Evolutionary conservation across 2,329 filamentous ascomycete genomes (phyloP).

Genomic region (Rhynchosporium agropyri): DNA sequence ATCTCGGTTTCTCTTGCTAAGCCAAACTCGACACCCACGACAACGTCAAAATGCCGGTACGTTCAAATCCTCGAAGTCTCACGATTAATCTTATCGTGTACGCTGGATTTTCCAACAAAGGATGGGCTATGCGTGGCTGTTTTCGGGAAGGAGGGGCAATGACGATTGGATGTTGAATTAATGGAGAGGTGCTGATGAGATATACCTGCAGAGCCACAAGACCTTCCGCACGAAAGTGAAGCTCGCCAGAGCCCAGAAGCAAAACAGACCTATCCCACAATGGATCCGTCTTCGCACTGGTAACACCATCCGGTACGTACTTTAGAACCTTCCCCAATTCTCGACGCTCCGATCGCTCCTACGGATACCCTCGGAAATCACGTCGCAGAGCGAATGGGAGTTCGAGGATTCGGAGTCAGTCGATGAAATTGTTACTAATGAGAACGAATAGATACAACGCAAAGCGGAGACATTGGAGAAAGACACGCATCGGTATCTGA

Average conservation of each 20-base stretch:
- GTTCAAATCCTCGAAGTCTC: constrained; percentile 35
- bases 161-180: constrained; percentile 19
- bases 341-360: neutral
- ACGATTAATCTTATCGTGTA: neutral
- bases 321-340: constrained; percentile 2
- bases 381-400: neutral
- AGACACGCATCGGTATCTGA: constrained; percentile 99
- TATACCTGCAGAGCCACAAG: constrained; percentile 83
- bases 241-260: constrained; percentile 99
- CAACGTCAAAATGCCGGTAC: constrained; percentile 59
- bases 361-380: neutral
- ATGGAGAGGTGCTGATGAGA: constrained; percentile 27
- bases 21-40: constrained; percentile 39
- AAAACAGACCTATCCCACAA: constrained; percentile 99
- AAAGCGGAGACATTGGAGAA: constrained; percentile 99
- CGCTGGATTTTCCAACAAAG: constrained; percentile 6
- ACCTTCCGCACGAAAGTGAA: constrained; percentile 99
- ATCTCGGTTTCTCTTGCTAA: constrained; percentile 12
- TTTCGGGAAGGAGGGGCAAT: constrained; percentile 5
- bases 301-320: constrained; percentile 94
- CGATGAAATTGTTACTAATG: constrained; percentile 15
- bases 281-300: constrained; percentile 98
- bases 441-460: constrained; percentile 86
- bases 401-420: neutral
- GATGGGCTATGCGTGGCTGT: constrained; percentile 6